A percentile compares a stretch with the other conserved stretches of the same genome.
These are phyloP conservation scores for Zychaea mexicana DNA, from an alignment of 371 early-diverging fungal genomes.

Conservation along the genomic window DNA sequence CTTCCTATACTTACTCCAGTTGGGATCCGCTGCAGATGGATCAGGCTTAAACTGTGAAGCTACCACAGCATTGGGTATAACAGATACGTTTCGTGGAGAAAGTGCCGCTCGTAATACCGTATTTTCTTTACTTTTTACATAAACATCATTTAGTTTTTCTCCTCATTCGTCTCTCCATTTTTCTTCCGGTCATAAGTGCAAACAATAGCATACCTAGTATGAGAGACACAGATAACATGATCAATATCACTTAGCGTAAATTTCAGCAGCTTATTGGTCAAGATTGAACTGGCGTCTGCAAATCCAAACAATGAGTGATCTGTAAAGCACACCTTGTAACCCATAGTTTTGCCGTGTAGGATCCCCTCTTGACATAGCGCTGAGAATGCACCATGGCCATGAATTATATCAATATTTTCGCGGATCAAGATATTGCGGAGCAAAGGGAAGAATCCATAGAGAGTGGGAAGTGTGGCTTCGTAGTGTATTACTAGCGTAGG, in stretches of 20 bases:
- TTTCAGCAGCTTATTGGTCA: slow-evolving; percentile 94
- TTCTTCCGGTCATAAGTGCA: background rate
- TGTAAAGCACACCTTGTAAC: slow-evolving; percentile 95
- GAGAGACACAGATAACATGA: slow-evolving; percentile 98
- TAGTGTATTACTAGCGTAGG: slow-evolving; percentile 86
- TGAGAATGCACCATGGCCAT: slow-evolving; percentile 97
- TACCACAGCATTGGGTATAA: slow-evolving; percentile 99
- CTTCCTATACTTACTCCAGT: slow-evolving; percentile 65
- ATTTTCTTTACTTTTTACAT: slow-evolving; percentile 87
- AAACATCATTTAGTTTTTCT: background rate
- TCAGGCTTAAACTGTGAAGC: slow-evolving; percentile 90
- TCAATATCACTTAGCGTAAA: slow-evolving; percentile 95
- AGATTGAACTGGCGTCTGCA: slow-evolving; percentile 90
- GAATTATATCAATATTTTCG: slow-evolving; percentile 95
- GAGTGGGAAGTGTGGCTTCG: slow-evolving; percentile 92
- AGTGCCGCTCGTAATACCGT: slow-evolving; percentile 94
- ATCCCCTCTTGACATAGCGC: slow-evolving; percentile 96
- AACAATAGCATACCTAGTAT: slow-evolving; percentile 76
- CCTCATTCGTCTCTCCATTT: background rate
- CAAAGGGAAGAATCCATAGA: slow-evolving; percentile 91
- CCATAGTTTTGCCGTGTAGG: slow-evolving; percentile 96
- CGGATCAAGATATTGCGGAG: slow-evolving; percentile 91
- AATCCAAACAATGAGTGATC: slow-evolving; percentile 99
- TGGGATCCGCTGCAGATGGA: slow-evolving; percentile 72
- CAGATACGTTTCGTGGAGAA: slow-evolving; percentile 88